Conservation (phyloP, 805 yeast species). For the Kuraishia floccosa region DNA sequence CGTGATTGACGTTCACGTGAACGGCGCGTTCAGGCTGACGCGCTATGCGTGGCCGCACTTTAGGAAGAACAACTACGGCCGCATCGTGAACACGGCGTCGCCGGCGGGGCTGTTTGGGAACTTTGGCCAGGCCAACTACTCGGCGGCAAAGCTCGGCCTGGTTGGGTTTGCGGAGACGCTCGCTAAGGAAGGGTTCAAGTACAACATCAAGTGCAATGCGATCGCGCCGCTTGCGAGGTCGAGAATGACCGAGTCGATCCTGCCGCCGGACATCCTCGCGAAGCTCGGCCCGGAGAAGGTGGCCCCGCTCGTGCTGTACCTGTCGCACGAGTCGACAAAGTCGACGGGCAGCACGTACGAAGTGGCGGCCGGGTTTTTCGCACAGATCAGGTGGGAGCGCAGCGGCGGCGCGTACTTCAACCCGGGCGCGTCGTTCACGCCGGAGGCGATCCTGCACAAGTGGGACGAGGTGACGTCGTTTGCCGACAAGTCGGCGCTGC, state of each 20-base stretch:
- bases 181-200: slow-evolving; percentile 85
- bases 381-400: slow-evolving; percentile 93
- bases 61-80: slow-evolving; percentile 75
- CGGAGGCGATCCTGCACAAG: slow-evolving; percentile 68
- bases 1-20: slow-evolving; percentile 80
- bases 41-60: slow-evolving; percentile 90
- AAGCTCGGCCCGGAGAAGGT: slow-evolving; percentile 77
- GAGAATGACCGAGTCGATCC: slow-evolving; percentile 86
- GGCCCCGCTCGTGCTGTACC: slow-evolving; percentile 81
- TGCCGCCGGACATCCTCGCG: slow-evolving; percentile 79
- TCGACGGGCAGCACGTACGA: slow-evolving; percentile 76
- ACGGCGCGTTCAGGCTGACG: slow-evolving; percentile 79
- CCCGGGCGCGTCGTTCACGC: slow-evolving; percentile 68
- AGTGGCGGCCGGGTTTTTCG: slow-evolving; percentile 89
- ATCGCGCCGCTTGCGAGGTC: slow-evolving; percentile 95
- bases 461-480: slow-evolving; percentile 57
- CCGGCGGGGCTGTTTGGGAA: slow-evolving; percentile 97
- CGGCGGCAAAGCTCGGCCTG: slow-evolving; percentile 84
- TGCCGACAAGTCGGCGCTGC: slow-evolving; percentile 39
- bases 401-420: slow-evolving; percentile 77
- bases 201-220: slow-evolving; percentile 74
- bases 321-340: slow-evolving; percentile 53
- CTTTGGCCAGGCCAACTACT: slow-evolving; percentile 93
- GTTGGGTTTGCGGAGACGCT: slow-evolving; percentile 90
- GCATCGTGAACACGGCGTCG: slow-evolving; percentile 88